Conservation (phyloP, 2,329 filamentous ascomycete species). For the Cercospora brassicicola region DNA sequence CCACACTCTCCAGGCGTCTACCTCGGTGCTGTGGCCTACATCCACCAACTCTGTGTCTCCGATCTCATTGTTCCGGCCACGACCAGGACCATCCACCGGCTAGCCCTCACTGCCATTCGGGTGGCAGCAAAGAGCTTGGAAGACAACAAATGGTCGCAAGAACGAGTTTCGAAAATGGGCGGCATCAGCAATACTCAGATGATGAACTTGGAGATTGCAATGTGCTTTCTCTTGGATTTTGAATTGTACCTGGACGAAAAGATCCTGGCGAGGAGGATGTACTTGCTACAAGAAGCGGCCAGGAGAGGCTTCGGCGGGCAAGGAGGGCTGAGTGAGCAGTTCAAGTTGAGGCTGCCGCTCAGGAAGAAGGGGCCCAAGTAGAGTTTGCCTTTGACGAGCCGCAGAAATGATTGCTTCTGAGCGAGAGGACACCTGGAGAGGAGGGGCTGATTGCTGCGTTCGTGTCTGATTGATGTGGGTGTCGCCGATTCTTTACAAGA, state of each 20-base stretch:
- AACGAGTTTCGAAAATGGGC: conserved; percentile 80
- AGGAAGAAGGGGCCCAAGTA: conserved; percentile 25
- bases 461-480: neutral
- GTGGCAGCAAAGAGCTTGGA: conserved; percentile 96
- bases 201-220: conserved; percentile 77
- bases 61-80: conserved; percentile 77
- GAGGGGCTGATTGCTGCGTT: neutral
- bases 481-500: neutral
- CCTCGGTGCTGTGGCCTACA: conserved; percentile 83
- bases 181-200: conserved; percentile 82
- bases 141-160: conserved; percentile 83
- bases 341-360: conserved; percentile 36
- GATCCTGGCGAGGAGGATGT: conserved; percentile 39
- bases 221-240: conserved; percentile 70
- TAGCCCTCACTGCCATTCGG: conserved; percentile 78
- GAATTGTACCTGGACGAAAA: conserved; percentile 55
- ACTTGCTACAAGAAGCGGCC: conserved; percentile 38
- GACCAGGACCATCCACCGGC: conserved; percentile 77
- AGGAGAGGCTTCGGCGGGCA: conserved; percentile 30
- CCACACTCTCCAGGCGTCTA: conserved; percentile 94
- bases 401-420: neutral
- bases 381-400: neutral
- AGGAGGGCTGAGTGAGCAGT: conserved; percentile 33
- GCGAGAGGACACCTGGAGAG: neutral
- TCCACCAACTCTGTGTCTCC: conserved; percentile 75